Evolutionary conservation across 495 filamentous ascomycete genomes (phyloP), one percentile per base, ranked within the genome.

Genomic region (Talaromyces trachyspermus): DNA sequence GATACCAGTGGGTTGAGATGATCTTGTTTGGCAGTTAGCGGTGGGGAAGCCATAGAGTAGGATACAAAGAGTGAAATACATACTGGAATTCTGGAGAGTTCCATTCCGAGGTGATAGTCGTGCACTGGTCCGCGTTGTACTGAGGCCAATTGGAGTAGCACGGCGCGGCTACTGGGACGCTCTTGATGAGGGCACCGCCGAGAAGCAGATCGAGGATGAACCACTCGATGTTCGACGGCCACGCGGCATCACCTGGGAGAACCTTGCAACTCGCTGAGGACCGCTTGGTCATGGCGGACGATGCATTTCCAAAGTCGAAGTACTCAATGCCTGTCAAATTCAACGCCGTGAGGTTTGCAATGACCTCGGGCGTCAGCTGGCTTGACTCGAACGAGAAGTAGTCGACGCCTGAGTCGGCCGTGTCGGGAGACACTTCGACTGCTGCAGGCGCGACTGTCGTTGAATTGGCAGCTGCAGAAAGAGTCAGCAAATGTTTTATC

Each of bases 101-200:
- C 68, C 66, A 65, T 35, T 56, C 41, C 22, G 56, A 50, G 5
- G 49, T 30, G 23, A 70, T 38, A 10, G 12, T 25, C 2, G 39
- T 30, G 33, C 73, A 74, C 18, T 41, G 22, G 0, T 55, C 47
- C 3, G 48, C 52, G 35, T 71, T 43, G 40, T 68, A 71, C 17
- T 58, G 53, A 0, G 59, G 54, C 2, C 55, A 55, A 48, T 66
- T 63, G n/a, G 50, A 49, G 38, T 79, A 74, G 54, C 77, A 80
- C 2, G 68, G 62, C 0, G 53, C 52, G 0, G 56, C 74, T 9
- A 73, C 29, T 0, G 74, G 72, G 1, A 70, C 49, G 8, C 70
- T 75, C n/a, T 62, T 56, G n/a, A 77, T 54, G 10, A 78, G 55
- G 11, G 53, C 53, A 1, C 75, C 73, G 23, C 54, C 57, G 17